Conservation (phyloP, 1,284 basidiomycete species). For the Cutaneotrichosporon sp. region DNA sequence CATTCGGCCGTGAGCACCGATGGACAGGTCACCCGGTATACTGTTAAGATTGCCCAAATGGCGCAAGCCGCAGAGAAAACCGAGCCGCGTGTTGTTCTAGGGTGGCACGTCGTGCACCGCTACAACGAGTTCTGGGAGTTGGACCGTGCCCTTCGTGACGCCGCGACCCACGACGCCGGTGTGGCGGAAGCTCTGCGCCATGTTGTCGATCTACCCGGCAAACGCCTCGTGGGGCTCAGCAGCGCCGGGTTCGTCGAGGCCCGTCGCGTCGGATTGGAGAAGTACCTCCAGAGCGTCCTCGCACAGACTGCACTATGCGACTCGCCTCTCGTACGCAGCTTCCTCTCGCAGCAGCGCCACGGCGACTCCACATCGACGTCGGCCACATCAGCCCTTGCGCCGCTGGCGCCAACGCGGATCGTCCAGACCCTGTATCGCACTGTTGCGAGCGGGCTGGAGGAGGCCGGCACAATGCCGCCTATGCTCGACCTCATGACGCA, state of each 20-base stretch:
- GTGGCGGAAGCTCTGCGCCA: constrained; percentile 1
- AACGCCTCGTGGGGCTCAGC: constrained; percentile 75
- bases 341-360: constrained; percentile 68
- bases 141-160: constrained; percentile 65
- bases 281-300: constrained; percentile 76
- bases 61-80: constrained; percentile 39
- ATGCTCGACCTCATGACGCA: constrained; percentile 80
- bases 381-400: constrained; percentile 50
- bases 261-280: constrained; percentile 71
- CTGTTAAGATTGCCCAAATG: constrained; percentile 87
- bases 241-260: constrained; percentile 75
- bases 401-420: constrained; percentile 56
- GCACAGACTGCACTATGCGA: constrained; percentile 71
- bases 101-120: constrained; percentile 85
- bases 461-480: constrained; percentile 78
- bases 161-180: neutral
- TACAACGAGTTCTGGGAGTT: constrained; percentile 92
- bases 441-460: constrained; percentile 51
- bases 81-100: constrained; percentile 68
- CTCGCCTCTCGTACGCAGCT: constrained; percentile 72
- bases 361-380: neutral
- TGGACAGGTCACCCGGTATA: constrained; percentile 82
- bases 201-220: constrained; percentile 71
- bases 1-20: constrained; percentile 66
- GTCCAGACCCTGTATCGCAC: constrained; percentile 81